Base-by-base conservation (phyloP, 2,329 filamentous ascomycete species). In the Ophiosphaerella herpotricha region DNA sequence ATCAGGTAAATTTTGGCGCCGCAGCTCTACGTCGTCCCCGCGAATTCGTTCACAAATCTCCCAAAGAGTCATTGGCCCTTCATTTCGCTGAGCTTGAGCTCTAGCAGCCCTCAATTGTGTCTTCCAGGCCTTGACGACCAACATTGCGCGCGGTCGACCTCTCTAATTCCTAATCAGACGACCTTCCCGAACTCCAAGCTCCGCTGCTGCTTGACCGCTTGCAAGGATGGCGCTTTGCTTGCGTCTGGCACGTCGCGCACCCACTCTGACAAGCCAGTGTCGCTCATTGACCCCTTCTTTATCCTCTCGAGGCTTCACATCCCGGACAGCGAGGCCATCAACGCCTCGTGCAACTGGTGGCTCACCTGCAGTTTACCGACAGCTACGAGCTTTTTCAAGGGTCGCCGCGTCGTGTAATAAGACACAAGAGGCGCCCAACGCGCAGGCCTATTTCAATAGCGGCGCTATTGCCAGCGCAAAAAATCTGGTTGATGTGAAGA, bases 401-500 rank as follows among this genome's bases (percentile, higher is more conserved):
- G 43, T 72, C 51, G 58, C 66, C 29, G 59, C 66, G 46, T 61
- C 61, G 55, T 67, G 61, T 59, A 70, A 72, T 49, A 68, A 76
- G 58, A 76, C 82, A 40, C 84, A 94, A 75, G 79, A 85, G 59
- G 87, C 90, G 44, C 90, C 91, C 48, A 90, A 88, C 70, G 84
- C 91, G 45, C 86, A 92, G 77, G 90, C 92, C 55, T 96, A 96
- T 76, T 80, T 97, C 64, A 86, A 91, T 71, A 96, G 90, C 77
- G 92, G 91, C 64, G 88, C 86, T 52, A 87, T 97, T 71, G 89
- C 91, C 74, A 87, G 83, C 51, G 82, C 88, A 50, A 83, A 83
- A 67, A 82, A 93, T 66, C 79, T 89, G 47, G 88, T 97, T 43
- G 85, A 96, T 72, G 91, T 97, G 59, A 96, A 96, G 81, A 97